Evolutionary conservation across 495 filamentous ascomycete species (phyloP).

Genomic region (Trichoderma asperelloides): DNA sequence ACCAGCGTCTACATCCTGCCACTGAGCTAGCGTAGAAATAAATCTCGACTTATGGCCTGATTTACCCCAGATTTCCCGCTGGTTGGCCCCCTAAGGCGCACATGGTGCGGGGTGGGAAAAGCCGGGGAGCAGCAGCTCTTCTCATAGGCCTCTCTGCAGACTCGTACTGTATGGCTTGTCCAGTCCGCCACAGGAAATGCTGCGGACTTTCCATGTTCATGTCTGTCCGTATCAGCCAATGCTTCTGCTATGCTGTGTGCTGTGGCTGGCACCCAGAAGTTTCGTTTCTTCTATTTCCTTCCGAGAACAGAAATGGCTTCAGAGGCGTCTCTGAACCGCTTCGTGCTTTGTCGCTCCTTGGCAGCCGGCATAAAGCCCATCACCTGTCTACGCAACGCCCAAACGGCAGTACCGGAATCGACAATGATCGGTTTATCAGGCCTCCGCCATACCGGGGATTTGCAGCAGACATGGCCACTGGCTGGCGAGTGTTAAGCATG

Average conservation of each 20-base stretch:
- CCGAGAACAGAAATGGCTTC: background rate
- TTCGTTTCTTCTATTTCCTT: background rate
- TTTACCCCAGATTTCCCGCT: conserved; percentile 7
- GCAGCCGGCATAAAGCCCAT: background rate
- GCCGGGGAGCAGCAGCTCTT: conserved; percentile 6
- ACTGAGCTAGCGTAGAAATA: background rate
- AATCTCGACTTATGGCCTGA: conserved; percentile 2
- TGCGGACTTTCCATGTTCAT: background rate
- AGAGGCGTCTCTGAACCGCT: background rate
- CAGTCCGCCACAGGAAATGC: background rate
- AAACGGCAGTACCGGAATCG: background rate
- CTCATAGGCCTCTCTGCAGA: background rate
- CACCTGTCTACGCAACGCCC: background rate
- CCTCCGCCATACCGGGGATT: background rate
- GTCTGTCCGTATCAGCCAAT: background rate
- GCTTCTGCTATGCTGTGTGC: background rate
- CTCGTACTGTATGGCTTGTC: background rate
- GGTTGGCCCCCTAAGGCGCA: background rate
- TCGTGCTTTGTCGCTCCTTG: background rate
- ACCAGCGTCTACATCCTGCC: background rate
- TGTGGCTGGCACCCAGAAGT: background rate
- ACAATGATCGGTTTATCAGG: background rate
- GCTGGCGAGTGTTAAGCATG: background rate
- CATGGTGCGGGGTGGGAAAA: conserved; percentile 7
- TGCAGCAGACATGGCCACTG: background rate